A percentile compares a stretch with the other conserved stretches of the same genome.
phyloP scores from a whole-genome alignment of 306 rosid species.

The Fagus crenata region DNA sequence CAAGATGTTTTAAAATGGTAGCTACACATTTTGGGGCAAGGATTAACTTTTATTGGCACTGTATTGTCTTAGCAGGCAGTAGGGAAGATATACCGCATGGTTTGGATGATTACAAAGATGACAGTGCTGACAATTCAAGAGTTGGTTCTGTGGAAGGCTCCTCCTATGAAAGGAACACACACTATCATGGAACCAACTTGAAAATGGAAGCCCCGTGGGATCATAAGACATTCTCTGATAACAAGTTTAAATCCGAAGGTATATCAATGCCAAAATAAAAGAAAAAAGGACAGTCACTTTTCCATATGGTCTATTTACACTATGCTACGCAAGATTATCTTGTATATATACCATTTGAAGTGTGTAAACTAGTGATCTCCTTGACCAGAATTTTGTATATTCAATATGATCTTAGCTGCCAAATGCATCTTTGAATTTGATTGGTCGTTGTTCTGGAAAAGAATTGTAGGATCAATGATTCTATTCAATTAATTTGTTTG shows the following conservation, averaged over 20 bases:
- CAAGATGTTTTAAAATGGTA: slow-evolving; percentile 26
- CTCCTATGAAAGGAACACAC: slow-evolving; percentile 36
- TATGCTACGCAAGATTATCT: not conserved
- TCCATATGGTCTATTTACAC: slow-evolving; percentile 4
- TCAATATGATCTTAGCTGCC: not conserved
- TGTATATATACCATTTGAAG: slow-evolving; percentile 1
- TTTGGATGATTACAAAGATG: slow-evolving; percentile 45
- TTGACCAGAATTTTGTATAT: not conserved
- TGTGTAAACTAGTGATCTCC: slow-evolving; percentile 12
- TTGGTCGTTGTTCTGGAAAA: not conserved
- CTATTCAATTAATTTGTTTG: slow-evolving; percentile 8
- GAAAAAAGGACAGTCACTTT: slow-evolving; percentile 10
- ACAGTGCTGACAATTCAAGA: slow-evolving; percentile 40
- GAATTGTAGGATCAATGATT: slow-evolving; percentile 5
- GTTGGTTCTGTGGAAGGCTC: slow-evolving; percentile 31
- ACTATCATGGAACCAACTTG: slow-evolving; percentile 29
- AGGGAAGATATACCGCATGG: slow-evolving; percentile 44
- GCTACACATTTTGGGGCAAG: slow-evolving; percentile 20
- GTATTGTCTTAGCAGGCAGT: slow-evolving; percentile 41
- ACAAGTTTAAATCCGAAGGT: slow-evolving; percentile 42
- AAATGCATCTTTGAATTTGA: not conserved
- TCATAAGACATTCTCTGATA: slow-evolving; percentile 31
- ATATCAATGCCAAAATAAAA: slow-evolving; percentile 12
- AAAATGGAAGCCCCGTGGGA: slow-evolving; percentile 29
- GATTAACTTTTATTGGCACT: slow-evolving; percentile 29